Base-by-base conservation (phyloP, 75 land plant genomes). In the Ceratopteris richardii region DNA sequence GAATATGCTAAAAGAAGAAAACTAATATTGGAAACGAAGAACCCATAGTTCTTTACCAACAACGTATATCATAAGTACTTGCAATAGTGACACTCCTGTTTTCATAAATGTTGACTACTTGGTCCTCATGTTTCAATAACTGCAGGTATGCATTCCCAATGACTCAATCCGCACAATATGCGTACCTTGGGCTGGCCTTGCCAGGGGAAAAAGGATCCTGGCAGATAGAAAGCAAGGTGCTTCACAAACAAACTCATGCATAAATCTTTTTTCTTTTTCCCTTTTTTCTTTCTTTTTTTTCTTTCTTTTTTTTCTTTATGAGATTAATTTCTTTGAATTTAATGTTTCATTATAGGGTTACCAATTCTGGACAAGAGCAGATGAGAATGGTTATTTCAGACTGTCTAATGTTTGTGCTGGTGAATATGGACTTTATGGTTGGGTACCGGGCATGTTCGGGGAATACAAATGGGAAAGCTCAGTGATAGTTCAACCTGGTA, bases 161-260 rank as follows among this genome's bases (percentile, higher is more conserved):
- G 13, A 20, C 27, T 26, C 42, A n/a, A 46, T 63, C 74, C 23
- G 86, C 80, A 30, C 41, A 28, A 17, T 56, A 41, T 31, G 86
- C 86, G 16, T 69, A 65, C 55, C 44, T 83, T 22, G 86, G 86
- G 1, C 57, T 83, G 47, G 83, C 86, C 55, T 39, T 65, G 18
- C 86, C 86, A n/a, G 86, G 83, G 47, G 77, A 68, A 23, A 59
- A 61, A 31, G 86, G 83, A 25, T 64, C 65, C 21, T 80, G 86
- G 86, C 86, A 83, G 56, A 65, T 42, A 58, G 86, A 83, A 57
- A 71, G 80, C 65, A 83, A 83, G 83, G 85, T 82, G 46, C 63
- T 31, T 17, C 17, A 5, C 21, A 46, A n/a, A 4, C 12, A 40
- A 40, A 40, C 12, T 14, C 42, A 40, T 40, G 9, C 14, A 40